phyloP scores from a whole-genome alignment of 164 flowering plant genomes.

The Berberis vulgaris region DNA sequence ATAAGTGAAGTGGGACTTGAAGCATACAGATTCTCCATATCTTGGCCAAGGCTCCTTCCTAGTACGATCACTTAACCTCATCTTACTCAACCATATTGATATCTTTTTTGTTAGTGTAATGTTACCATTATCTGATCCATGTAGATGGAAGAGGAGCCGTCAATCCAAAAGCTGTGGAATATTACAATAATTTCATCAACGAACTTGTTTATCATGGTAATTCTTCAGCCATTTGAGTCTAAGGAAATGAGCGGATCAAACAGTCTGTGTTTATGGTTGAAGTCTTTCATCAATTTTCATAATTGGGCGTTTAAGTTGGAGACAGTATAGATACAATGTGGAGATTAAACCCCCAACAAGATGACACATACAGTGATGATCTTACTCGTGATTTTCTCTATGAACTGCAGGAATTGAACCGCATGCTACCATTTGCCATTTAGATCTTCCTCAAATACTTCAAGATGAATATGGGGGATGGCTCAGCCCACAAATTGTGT shows the following conservation, averaged over 20 bases:
- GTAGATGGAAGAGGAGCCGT: background rate
- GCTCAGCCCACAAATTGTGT: conserved; percentile 8
- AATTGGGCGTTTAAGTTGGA: too few species aligned
- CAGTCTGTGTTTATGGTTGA: too few species aligned
- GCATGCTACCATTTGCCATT: conserved; percentile 17
- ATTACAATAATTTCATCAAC: background rate
- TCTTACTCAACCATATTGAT: background rate
- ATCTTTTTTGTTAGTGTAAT: too few species aligned
- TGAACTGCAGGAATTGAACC: conserved; percentile 16
- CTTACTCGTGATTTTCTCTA: too few species aligned
- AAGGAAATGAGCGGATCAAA: too few species aligned
- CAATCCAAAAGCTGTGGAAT: conserved; percentile 29
- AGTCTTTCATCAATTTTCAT: too few species aligned
- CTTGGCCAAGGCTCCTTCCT: background rate
- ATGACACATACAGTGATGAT: too few species aligned
- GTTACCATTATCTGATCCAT: background rate
- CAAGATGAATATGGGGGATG: conserved; percentile 20
- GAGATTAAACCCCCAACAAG: too few species aligned
- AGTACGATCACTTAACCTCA: background rate
- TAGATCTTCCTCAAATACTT: conserved; percentile 7
- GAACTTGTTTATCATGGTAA: too few species aligned
- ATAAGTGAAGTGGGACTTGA: background rate
- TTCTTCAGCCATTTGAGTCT: background rate
- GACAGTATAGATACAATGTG: too few species aligned
- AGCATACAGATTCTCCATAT: background rate